A percentile compares a stretch with the other conserved stretches of the same genome.
phyloP scores from a whole-genome alignment of 352 stramenopile genomes.

The Globisporangium solare region DNA sequence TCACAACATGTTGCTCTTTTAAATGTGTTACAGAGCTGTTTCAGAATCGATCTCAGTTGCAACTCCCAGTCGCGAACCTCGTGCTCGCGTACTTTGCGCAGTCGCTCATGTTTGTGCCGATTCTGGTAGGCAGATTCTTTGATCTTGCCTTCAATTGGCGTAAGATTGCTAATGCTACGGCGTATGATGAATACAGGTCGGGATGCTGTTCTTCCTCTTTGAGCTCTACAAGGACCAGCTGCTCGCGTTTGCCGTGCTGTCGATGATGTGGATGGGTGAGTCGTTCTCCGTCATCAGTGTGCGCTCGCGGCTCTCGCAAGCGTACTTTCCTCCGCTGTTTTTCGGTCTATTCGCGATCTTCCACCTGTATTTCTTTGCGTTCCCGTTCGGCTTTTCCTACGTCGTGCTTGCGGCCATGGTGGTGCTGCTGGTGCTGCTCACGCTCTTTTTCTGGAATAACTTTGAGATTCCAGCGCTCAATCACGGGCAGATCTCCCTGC shows the following conservation, averaged over 20 bases:
- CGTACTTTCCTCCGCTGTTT: constrained; percentile 89
- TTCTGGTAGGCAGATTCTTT: constrained; percentile 57
- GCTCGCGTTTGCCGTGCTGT: constrained; percentile 87
- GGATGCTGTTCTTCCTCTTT: constrained; percentile 95
- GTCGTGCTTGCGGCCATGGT: constrained; percentile 53
- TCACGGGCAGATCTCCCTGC: constrained; percentile 33
- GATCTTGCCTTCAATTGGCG: too few species aligned
- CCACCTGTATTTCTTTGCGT: constrained; percentile 94
- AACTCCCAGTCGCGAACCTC: constrained; percentile 69
- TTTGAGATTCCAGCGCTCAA: constrained; percentile 61
- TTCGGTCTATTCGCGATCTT: constrained; percentile 94
- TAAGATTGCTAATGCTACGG: background rate
- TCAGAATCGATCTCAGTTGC: constrained; percentile 69
- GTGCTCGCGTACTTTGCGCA: constrained; percentile 88
- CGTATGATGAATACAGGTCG: constrained; percentile 42
- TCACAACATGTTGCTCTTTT: background rate
- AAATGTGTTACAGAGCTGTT: constrained; percentile 49
- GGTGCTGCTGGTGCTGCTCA: constrained; percentile 42
- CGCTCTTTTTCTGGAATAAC: constrained; percentile 68
- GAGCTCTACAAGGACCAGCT: constrained; percentile 93
- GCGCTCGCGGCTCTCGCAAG: constrained; percentile 52
- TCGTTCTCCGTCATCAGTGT: constrained; percentile 89
- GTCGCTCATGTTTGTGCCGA: constrained; percentile 91
- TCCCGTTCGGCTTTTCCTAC: constrained; percentile 92
- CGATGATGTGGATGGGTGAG: constrained; percentile 87